Percentiles rank a stretch among this genome's conserved stretches.
phyloP scores from a whole-genome alignment of 176 grass and related monocot species.

The Eleusine indica region DNA sequence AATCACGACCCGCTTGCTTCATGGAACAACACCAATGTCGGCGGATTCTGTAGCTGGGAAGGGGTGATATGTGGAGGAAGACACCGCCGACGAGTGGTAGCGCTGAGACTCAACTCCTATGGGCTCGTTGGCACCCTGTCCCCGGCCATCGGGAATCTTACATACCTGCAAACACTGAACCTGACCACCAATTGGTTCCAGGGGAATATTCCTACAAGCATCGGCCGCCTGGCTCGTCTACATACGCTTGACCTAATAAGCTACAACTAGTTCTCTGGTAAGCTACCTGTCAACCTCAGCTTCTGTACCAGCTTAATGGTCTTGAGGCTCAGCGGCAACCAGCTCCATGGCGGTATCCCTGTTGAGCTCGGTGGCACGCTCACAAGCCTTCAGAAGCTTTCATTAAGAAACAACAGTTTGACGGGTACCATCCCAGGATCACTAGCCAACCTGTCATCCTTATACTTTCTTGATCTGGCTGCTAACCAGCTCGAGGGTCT shows the following conservation, averaged over 20 bases:
- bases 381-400: background rate
- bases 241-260: conserved; percentile 18
- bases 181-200: conserved; percentile 35
- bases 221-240: background rate
- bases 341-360: background rate
- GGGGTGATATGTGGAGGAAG: no score
- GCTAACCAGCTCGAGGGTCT: background rate
- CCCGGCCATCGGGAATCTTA: conserved; percentile 33
- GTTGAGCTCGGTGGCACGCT: background rate
- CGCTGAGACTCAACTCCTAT: no score
- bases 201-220: background rate
- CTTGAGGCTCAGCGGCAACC: background rate
- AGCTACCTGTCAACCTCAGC: conserved; percentile 25
- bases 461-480: background rate
- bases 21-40: no score
- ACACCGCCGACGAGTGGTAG: no score
- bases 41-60: no score
- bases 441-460: conserved; percentile 26
- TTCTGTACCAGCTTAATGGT: background rate
- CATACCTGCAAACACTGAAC: conserved; percentile 7
- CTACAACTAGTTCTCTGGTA: conserved; percentile 2
- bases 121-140: conserved; percentile 8
- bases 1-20: no score
- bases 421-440: background rate
- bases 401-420: conserved; percentile 21